Evolutionary conservation across 768 basidiomycete genomes (phyloP), one percentile per base, ranked within the genome.

Genomic region (Rickenella mellea): DNA sequence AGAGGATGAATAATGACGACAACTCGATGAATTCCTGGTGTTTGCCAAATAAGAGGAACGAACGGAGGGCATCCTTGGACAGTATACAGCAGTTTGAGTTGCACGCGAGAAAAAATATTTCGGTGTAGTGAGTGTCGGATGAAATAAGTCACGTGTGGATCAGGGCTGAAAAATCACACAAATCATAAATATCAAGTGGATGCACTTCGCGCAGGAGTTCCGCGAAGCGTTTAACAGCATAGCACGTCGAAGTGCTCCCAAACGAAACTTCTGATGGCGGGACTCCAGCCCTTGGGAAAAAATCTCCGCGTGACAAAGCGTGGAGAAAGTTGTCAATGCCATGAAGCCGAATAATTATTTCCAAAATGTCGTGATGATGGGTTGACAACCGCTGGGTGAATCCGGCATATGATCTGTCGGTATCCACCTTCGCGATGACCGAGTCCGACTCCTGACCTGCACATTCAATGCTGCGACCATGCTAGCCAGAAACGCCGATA

Each of bases 351-450:
- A 58, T 59, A 3, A 58, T 43, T 11, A 65, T 40, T 39, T 67
- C 67, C 54, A 73, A 40, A 53, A 65, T 60, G 53, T 72, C 66
- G 52, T 53, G 17, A 57, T 53, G n/a, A 55, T 48, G 33, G 67
- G 59, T 17, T 71, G 68, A 22, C 66, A 53, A 11, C 70, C 66
- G 15, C 74, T 70, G 40, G 90, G 62, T 20, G 78, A 73, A 43
- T 83, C 75, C 27, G 91, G 58, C 45, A 77, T 62, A 24, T 72
- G 68, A 40, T 78, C 76, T 6, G 81, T 73, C 0, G 71, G 63
- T 0, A 58, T 51, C 57, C 92, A 87, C 5, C 71, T 75, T 37
- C 82, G 69, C 58, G 74, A 67, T 15, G 61, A 5, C 53, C 49
- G 2, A 55, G 64, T 33, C 67, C 55, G 4, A 57, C 68, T 6